Conservation (phyloP, 2,329 filamentous ascomycete genomes). For the Dichotomopilus funicola region DNA sequence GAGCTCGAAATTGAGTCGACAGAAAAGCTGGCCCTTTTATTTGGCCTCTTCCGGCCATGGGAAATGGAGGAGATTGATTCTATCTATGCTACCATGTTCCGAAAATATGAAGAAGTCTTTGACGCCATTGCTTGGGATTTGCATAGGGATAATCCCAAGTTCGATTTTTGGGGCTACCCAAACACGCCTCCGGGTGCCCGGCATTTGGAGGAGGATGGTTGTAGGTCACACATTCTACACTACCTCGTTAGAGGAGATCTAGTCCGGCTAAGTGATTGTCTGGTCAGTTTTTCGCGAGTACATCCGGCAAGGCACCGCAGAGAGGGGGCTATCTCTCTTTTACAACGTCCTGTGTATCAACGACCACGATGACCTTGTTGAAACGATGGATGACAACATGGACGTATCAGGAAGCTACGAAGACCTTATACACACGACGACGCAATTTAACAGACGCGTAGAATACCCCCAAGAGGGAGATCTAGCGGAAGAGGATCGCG, state of each 20-base stretch:
- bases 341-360: not conserved
- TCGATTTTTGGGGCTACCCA: not conserved
- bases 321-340: not conserved
- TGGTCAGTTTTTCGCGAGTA: not conserved
- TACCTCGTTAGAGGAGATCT: no score
- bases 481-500: not conserved
- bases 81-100: not conserved
- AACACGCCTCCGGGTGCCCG: not conserved
- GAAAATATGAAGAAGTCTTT: not conserved
- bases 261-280: no score
- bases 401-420: not conserved
- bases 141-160: not conserved
- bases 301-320: not conserved
- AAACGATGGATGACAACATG: not conserved
- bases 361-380: not conserved
- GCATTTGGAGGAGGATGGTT: not conserved
- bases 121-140: not conserved
- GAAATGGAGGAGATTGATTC: constrained; percentile 3
- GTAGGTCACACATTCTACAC: not conserved
- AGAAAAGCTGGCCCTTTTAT: not conserved
- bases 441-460: not conserved
- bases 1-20: no score
- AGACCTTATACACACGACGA: not conserved
- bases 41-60: not conserved
- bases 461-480: not conserved